Percentiles rank a stretch among this genome's conserved stretches.
Evolutionary conservation across 202 grass and related monocot genomes (phyloP).

Genomic region (Bolboschoenoplectus hybrid): DNA sequence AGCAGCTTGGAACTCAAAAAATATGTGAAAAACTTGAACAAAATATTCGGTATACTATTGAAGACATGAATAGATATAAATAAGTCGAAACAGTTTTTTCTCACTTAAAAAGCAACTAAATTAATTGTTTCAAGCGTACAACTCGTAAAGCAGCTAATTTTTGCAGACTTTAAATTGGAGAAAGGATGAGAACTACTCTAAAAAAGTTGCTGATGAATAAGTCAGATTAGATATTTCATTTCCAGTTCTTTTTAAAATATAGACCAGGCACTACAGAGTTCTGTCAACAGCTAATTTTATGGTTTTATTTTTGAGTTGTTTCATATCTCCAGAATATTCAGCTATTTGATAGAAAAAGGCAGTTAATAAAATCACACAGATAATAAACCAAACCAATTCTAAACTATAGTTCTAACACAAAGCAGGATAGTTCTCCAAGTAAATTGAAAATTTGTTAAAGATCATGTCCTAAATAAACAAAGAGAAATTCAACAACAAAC

Average conservation of each 20-base stretch:
- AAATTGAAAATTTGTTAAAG: background rate
- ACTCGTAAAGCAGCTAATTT: background rate
- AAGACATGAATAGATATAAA: background rate
- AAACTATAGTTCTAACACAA: background rate
- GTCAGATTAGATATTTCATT: constrained; percentile 8
- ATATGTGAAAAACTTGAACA: background rate
- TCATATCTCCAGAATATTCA: background rate
- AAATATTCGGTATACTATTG: background rate
- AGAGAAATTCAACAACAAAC: background rate
- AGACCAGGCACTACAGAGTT: background rate
- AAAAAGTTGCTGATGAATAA: background rate
- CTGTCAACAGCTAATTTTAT: background rate
- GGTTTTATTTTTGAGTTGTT: background rate
- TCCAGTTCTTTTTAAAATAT: background rate
- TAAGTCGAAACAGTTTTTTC: background rate
- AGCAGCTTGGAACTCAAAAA: background rate
- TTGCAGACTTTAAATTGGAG: background rate
- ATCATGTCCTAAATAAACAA: background rate
- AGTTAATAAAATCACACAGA: constrained; percentile 15
- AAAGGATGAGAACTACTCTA: background rate
- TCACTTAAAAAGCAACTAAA: background rate
- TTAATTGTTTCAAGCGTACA: background rate
- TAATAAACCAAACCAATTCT: background rate
- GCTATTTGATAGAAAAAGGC: background rate
- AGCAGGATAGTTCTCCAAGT: background rate